phyloP scores from a whole-genome alignment of 192 early-diverging fungal species.

The Coemansia sp. region DNA sequence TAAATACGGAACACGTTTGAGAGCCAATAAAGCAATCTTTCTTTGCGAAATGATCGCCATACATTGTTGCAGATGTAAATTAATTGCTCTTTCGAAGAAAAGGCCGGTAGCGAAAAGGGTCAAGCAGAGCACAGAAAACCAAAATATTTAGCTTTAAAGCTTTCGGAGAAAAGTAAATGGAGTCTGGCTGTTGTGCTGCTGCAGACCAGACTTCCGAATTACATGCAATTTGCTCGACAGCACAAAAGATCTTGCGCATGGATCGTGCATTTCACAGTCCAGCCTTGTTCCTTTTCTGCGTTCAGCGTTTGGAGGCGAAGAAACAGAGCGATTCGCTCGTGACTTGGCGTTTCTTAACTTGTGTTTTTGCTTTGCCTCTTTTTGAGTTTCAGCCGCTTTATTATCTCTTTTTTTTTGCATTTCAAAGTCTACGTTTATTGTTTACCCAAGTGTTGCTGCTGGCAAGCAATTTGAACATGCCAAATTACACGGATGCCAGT shows the following conservation, averaged over 20 bases:
- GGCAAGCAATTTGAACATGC: not conserved
- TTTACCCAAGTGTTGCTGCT: not conserved
- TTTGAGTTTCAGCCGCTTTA: not conserved
- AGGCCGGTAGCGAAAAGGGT: not conserved
- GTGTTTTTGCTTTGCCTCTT: not conserved
- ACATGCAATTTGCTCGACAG: not conserved
- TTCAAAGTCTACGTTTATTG: not conserved
- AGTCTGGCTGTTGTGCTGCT: not conserved
- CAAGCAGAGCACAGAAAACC: not conserved
- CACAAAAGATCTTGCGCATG: not conserved
- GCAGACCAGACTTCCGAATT: not conserved
- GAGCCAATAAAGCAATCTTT: not conserved
- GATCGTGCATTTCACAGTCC: not conserved
- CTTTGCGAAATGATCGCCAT: not conserved
- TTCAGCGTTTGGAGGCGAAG: not conserved
- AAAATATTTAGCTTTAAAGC: not conserved
- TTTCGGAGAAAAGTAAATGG: not conserved
- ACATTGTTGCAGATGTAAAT: not conserved
- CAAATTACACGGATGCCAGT: constrained; percentile 2
- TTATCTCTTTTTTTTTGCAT: not conserved
- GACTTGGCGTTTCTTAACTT: not conserved
- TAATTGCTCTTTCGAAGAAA: not conserved
- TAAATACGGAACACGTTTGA: no score
- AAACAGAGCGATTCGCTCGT: not conserved
- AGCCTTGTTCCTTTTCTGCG: not conserved